Evolutionary conservation across 306 rosid species (phyloP), one percentile per base, ranked within the genome.

Genomic region (Cyamopsis tetragonoloba): DNA sequence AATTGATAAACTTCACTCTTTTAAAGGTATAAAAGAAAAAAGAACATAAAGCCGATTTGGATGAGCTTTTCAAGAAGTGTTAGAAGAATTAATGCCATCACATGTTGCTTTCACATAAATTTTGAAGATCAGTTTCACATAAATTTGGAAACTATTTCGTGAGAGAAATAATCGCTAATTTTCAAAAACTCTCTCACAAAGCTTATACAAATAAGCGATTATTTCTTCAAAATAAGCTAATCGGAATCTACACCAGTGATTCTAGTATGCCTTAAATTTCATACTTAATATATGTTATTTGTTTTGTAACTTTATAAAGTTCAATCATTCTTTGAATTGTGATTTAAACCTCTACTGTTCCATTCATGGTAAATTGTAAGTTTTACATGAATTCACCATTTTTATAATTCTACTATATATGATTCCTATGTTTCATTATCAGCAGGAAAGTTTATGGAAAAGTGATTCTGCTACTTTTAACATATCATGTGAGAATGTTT

Each of bases 401-500:
- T 48, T 44, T 54, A 4, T 32, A n/a, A 9, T 24, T 66, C 14
- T 8, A 34, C 65, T 70, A 24, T 12, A 68, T n/a, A 31, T 18
- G 57, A 66, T 18, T 7, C 27, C 43, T 12, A 23, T 51, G 15
- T 51, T 34, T 75, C 22, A 3, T 48, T 49, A 13, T 66, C 50
- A 27, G 55, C 87, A 87, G 88, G 88, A 78, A 59, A 71, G 58
- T 74, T 42, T 37, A 17, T n/a, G 20, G 30, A 20, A 22, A 41
- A 48, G 68, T 66, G 56, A 57, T 69, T 62, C 82, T 13, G 68
- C 78, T 41, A 70, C 56, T 62, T 51, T 67, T 11, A 79, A 78
- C 72, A 61, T 55, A 53, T 63, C 87, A 11, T 74, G 87, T 30
- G 79, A 85, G 41, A 86, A 66, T 38, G 82, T 61, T 30, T 62